Percentiles rank a stretch among this genome's conserved stretches.
phyloP scores from a whole-genome alignment of 257 asterid genomes.

The Jaltomata sinuosa region DNA sequence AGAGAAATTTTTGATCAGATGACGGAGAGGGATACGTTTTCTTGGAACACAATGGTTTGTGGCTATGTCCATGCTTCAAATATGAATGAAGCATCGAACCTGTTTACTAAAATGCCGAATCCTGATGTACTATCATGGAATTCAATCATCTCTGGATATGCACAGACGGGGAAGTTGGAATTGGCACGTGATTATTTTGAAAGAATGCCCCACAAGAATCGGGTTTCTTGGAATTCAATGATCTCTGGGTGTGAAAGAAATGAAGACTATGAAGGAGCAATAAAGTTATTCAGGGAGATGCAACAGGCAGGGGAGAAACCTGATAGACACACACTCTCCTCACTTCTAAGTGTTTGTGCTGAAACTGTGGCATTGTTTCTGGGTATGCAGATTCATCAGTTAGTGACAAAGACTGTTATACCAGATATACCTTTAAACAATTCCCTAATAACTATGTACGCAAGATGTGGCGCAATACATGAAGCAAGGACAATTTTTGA shows the following conservation, averaged over 20 bases:
- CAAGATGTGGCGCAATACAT: slow-evolving; percentile 67
- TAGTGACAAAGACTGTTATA: slow-evolving; percentile 40
- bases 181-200: slow-evolving; percentile 45
- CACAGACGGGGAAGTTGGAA: slow-evolving; percentile 46
- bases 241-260: slow-evolving; percentile 69
- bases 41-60: slow-evolving; percentile 77
- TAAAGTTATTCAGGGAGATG: slow-evolving; percentile 53
- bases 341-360: slow-evolving; percentile 74
- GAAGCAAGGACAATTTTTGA: slow-evolving; percentile 60
- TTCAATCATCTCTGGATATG: slow-evolving; percentile 59
- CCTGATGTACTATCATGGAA: slow-evolving; percentile 76
- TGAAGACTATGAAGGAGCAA: slow-evolving; percentile 41
- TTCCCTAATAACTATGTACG: slow-evolving; percentile 81
- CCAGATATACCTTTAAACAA: slow-evolving; percentile 70
- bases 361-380: slow-evolving; percentile 47
- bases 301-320: slow-evolving; percentile 63
- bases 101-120: slow-evolving; percentile 47
- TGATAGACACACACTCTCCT: slow-evolving; percentile 68
- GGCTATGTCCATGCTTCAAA: slow-evolving; percentile 54
- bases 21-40: slow-evolving; percentile 42
- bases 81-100: slow-evolving; percentile 51
- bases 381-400: slow-evolving; percentile 77
- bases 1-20: slow-evolving; percentile 57
- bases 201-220: slow-evolving; percentile 54
- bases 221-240: slow-evolving; percentile 73